Percentiles rank a stretch among this genome's conserved stretches.
Evolutionary conservation across 116 monocot genomes (phyloP).

Genomic region (Zostera marina): DNA sequence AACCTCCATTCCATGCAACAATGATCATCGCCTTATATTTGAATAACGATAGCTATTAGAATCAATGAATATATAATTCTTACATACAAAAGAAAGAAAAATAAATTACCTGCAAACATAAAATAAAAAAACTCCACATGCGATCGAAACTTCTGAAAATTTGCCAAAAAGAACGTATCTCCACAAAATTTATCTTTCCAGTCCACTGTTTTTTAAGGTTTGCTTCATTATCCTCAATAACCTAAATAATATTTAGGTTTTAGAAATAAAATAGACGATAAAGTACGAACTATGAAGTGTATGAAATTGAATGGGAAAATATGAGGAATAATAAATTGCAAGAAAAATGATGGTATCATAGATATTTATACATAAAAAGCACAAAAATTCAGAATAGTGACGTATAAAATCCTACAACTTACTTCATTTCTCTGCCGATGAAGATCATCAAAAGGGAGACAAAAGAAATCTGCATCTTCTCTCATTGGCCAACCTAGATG

Average conservation of each 20-base stretch:
- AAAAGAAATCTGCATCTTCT: slow-evolving; percentile 87
- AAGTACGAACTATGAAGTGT: not conserved
- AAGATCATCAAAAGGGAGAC: slow-evolving; percentile 13
- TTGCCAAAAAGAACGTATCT: slow-evolving; percentile 93
- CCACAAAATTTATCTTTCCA: slow-evolving; percentile 91
- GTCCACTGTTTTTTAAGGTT: slow-evolving; percentile 28
- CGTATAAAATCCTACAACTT: slow-evolving; percentile 7
- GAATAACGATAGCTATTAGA: not conserved
- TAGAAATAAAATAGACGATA: not conserved
- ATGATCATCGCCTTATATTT: slow-evolving; percentile 74
- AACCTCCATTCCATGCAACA: slow-evolving; percentile 90
- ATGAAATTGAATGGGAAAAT: not conserved
- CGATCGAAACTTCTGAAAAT: slow-evolving; percentile 90
- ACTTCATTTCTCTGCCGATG: slow-evolving; percentile 38
- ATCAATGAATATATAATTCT: not conserved
- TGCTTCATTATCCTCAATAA: slow-evolving; percentile 28
- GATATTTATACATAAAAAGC: not conserved
- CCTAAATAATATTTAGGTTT: not conserved
- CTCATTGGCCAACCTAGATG: slow-evolving; percentile 97
- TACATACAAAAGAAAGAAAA: not conserved
- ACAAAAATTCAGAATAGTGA: no score
- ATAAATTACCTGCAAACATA: slow-evolving; percentile 66
- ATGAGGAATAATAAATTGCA: not conserved
- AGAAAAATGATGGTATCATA: not conserved
- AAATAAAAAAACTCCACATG: slow-evolving; percentile 87